These are phyloP conservation scores for Wallacemonas sp. DNA, from an alignment of 208 protist species.

Conservation along the genomic window DNA sequence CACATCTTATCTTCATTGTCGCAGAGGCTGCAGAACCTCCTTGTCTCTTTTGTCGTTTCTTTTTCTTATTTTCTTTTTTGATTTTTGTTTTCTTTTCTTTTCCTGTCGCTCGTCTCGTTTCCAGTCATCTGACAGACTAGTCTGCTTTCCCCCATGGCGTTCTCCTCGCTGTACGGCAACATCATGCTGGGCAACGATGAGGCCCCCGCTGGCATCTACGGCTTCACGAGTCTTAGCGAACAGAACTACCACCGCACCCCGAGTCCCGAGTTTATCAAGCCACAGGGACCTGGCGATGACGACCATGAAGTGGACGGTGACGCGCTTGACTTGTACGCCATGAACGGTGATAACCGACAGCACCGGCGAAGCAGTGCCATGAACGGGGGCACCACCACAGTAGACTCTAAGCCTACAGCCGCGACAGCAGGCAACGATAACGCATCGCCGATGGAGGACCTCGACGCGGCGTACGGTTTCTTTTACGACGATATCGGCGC, in stretches of 20 bases:
- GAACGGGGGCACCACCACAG: not conserved
- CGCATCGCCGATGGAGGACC: not conserved
- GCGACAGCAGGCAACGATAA: not conserved
- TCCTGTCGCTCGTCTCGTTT: constrained; percentile 11
- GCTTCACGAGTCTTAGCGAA: constrained; percentile 1
- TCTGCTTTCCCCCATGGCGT: not conserved
- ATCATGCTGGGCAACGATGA: not conserved
- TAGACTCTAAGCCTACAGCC: not conserved
- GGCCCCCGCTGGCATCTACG: not conserved
- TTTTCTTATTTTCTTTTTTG: not conserved
- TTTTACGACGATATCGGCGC: not conserved
- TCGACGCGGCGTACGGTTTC: not conserved
- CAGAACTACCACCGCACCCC: not conserved
- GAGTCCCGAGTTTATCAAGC: not conserved
- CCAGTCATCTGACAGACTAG: not conserved
- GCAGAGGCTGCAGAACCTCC: not conserved
- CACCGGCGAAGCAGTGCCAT: not conserved
- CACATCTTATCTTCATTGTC: constrained; percentile 5
- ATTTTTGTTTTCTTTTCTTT: constrained; percentile 14
- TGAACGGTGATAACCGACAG: not conserved
- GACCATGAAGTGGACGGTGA: not conserved
- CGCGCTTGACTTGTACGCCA: constrained; percentile 1
- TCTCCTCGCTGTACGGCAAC: constrained; percentile 10
- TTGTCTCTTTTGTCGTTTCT: not conserved
- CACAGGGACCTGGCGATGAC: not conserved